Evolutionary conservation across 2,329 filamentous ascomycete genomes (phyloP), one percentile per base, ranked within the genome.

Genomic region (Talaromyces pinophilus): DNA sequence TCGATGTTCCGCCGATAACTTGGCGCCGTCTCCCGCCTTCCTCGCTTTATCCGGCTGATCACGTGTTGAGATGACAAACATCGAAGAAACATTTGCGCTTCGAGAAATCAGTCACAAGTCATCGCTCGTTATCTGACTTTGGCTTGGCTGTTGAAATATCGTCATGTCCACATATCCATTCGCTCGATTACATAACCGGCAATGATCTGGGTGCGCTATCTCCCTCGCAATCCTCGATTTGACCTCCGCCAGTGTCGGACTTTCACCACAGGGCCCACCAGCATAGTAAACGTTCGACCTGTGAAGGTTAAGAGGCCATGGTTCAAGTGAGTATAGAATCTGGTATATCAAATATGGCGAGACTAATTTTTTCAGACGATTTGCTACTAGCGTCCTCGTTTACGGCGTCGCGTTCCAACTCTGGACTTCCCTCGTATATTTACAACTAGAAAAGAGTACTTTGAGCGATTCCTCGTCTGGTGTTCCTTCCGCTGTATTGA

Each of bases 281-380:
- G 62, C 50, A 40, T 66, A 59, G 62, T 70, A 22, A 75, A 72
- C 61, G 67, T 76, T 40, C 75, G 71, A 28, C 72, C 74, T 70
- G 75, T 78, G 65, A 77, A 71, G 62, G 72, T 77, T 60, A 73
- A 72, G 65, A 74, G 71, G 68, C 76, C 75, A 54, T 76, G 76
- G 77, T 64, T 77, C 46, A 74, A 74, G 77, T 78, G 65, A 46
- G 25, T 44, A 19, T 6, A 40, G 7, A n/a, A n/a, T 5, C 1
- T 25, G 30, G n/a, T 3, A 19, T 6, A 3, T 17, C n/a, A 8
- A n/a, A 15, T 25, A 6, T 10, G 3, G 11, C 15, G n/a, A 48
- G 44, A 38, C 60, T 67, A 61, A 67, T 35, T 44, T 5, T 2
- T n/a, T 28, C 38, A 78, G 77, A 68, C 74, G 69, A 10, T 72